phyloP scores from a whole-genome alignment of 179 eudicot genomes.

The Carnegiea gigantea region DNA sequence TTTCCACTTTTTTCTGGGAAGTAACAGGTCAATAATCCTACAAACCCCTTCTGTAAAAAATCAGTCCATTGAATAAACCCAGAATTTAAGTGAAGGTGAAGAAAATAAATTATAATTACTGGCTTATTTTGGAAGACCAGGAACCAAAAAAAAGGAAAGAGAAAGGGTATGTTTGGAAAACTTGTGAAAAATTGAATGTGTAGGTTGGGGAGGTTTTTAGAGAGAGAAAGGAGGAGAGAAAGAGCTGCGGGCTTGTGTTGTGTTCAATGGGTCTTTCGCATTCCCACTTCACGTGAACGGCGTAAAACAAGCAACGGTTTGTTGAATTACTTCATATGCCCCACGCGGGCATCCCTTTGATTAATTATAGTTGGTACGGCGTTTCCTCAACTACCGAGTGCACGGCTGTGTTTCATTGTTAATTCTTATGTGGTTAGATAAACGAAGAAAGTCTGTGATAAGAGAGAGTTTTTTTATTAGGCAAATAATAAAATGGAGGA shows the following conservation, averaged over 20 bases:
- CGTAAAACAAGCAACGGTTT: conserved; percentile 9
- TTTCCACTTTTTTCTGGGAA: neutral
- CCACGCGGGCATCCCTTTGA: neutral
- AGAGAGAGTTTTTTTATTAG: too few relatives aligned
- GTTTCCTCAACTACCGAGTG: too few relatives aligned
- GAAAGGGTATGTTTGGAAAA: neutral
- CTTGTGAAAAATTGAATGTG: neutral
- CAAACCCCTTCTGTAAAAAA: neutral
- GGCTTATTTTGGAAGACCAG: neutral
- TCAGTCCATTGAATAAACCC: neutral
- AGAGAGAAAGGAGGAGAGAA: neutral
- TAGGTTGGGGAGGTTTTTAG: neutral
- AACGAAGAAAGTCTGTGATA: too few relatives aligned
- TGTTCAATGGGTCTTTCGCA: neutral
- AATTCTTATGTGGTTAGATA: too few relatives aligned
- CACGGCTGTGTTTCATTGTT: too few relatives aligned
- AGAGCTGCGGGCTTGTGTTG: neutral
- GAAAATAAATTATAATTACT: neutral
- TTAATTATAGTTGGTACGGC: too few relatives aligned
- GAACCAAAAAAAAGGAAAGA: neutral
- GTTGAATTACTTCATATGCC: neutral
- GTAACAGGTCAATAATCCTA: neutral
- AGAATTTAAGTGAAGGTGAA: neutral
- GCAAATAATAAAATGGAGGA: too few relatives aligned
- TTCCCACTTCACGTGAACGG: conserved; percentile 3